Evolutionary conservation across 768 basidiomycete genomes (phyloP).

Genomic region (Amanita rimosa): DNA sequence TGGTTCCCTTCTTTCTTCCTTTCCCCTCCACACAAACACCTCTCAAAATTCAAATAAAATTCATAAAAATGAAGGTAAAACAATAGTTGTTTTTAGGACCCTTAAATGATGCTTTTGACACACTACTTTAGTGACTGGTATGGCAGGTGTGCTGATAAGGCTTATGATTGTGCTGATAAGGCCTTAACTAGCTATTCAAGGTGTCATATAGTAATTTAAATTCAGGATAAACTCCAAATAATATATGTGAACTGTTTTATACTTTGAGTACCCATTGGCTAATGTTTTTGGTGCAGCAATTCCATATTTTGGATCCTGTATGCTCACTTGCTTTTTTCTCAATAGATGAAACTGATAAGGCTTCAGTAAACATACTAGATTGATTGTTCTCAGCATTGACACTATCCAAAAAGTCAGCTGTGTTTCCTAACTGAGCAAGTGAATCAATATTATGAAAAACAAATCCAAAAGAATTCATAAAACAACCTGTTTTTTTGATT

Average conservation of each 20-base stretch:
- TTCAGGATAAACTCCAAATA: background rate
- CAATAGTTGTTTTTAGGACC: background rate
- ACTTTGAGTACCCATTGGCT: background rate
- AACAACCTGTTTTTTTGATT: background rate
- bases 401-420: no score
- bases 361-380: no score
- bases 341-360: background rate
- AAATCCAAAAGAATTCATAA: background rate
- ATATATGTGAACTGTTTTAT: background rate
- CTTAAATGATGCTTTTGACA: background rate
- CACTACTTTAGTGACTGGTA: background rate
- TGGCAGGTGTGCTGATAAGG: background rate
- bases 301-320: background rate
- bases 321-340: background rate
- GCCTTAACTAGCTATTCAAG: background rate
- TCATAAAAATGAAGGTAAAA: background rate
- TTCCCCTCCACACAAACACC: background rate
- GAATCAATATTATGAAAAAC: background rate
- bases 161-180: background rate
- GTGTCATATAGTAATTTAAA: background rate
- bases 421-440: no score
- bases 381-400: no score
- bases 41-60: background rate
- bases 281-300: background rate
- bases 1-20: conserved; percentile 1